Evolutionary conservation across 164 flowering plant genomes (phyloP), one percentile per base, ranked within the genome.

Genomic region (Vitis riparia): DNA sequence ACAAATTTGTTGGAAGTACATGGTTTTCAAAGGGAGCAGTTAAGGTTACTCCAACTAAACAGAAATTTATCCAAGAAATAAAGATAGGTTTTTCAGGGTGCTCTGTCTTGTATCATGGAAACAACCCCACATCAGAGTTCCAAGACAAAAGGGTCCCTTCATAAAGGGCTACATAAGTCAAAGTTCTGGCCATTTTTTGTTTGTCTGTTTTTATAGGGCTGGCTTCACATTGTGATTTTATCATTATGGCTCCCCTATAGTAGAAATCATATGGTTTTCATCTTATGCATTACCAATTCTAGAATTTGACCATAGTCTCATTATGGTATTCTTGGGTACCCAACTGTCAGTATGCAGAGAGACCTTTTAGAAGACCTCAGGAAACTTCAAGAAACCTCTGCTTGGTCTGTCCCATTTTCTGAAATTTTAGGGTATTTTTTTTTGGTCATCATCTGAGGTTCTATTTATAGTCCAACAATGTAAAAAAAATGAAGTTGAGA

Each of bases 21-120:
- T 75, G 55, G 57, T 83, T 86, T 86, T 87, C 87, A 82, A 87
- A 76, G 80, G 89, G 88, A 82, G 93, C 71, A 71, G 93, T 84
- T 89, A 80, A 74, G 69, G 55, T 72, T 52, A 73, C 73, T 75
- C 67, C 59, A 72, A 48, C 49, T 49, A 53, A 67, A 67, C 60
- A 59, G 8, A 66, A 75, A 73, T 17, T 50, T 61, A 23, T 16
- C 51, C 30, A 50, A 69, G 14, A 61, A 63, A 63, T 44, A 62
- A 37, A 32, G 29, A 29, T 52, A 49, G 49, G 29, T 27, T 48
- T 29, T 52, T 37, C 55, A 15, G 56, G 57, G 53, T 57, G 8
- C 53, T 44, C 47, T 77, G 73, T 79, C 76, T 51, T 51, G 68
- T 58, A 49, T 59, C 58, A 50, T 72, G 66, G 62, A 55, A 69